Base-by-base conservation (phyloP, 2,329 filamentous ascomycete species). In the Lachnellula suecica region DNA sequence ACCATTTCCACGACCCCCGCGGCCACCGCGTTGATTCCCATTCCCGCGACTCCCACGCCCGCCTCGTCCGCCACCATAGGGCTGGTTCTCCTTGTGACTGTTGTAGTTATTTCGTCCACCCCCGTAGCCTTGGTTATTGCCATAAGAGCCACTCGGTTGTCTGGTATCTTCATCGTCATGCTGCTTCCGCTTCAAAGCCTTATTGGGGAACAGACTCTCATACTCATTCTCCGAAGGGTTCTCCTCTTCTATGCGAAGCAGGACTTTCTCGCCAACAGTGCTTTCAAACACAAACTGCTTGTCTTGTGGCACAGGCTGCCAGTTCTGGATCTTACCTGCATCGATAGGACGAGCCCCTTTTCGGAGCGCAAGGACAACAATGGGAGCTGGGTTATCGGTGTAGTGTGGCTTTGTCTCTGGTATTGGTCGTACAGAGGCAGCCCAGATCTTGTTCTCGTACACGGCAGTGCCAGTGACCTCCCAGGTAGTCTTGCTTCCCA, bases 401-500 rank as follows among this genome's bases (percentile, higher is more conserved):
- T 94, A 88, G 60, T 85, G 85, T 42, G 78, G 79, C 35, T 85
- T 82, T 0, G 79, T 81, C 15, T 82, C 74, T 0, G 86, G 84
- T 0, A 92, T 78, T 1, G 94, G 91, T 27, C 83, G 79, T 10
- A 97, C 82, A 40, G 85, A 81, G 15, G 87, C 91, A 4, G 93
- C 94, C 92, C 93, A 99, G 35, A 97, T 80, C 61, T 82, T 87
- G 68, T 91, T 86, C 54, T 96, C 88, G 59, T 83, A 84, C 59
- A 81, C 83, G 1, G 84, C 91, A 5, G 87, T 83, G 34, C 86
- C 90, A 0, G 84, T 88, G 4, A 96, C 86, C 68, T 89, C 83
- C 91, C 93, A 99, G 37, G 76, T 83, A 71, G 95, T 81, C 70
- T 87, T 93, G 63, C 83, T 85, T 29, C 91, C 91, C 65, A 96